A percentile compares a stretch with the other conserved stretches of the same genome.
Conservation (phyloP, 2,329 filamentous ascomycete species). For the Colletotrichum liaoningense region DNA sequence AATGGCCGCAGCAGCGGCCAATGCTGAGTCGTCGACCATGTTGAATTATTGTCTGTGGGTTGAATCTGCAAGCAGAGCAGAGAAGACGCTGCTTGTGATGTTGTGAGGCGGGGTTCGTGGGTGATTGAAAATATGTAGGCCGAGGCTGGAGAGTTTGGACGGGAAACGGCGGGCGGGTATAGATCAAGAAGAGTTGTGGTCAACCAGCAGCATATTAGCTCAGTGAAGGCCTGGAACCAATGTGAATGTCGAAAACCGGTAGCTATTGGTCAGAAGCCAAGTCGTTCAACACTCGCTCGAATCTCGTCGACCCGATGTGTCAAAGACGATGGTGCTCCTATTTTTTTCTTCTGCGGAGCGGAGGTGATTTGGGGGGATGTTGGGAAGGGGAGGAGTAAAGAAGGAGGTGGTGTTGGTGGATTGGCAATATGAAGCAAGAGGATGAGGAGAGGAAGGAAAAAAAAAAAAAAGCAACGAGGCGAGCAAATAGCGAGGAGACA, state of each 20-base stretch:
- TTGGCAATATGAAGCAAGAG: slow-evolving; percentile 17
- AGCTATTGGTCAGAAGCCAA: not conserved
- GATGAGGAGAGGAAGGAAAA: slow-evolving; percentile 7
- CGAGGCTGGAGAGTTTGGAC: slow-evolving; percentile 4
- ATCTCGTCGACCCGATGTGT: slow-evolving; percentile 27
- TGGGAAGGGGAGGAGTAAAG: slow-evolving; percentile 3
- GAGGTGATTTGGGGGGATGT: not conserved
- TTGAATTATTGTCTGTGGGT: slow-evolving; percentile 31
- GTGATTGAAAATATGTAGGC: not conserved
- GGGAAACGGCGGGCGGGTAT: slow-evolving; percentile 22
- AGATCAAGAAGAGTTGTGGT: slow-evolving; percentile 30
- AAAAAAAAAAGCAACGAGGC: slow-evolving; percentile 18
- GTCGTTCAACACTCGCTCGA: slow-evolving; percentile 28
- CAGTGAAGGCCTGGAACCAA: slow-evolving; percentile 32
- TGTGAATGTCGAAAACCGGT: slow-evolving; percentile 23
- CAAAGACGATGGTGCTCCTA: slow-evolving; percentile 11
- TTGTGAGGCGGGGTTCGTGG: not conserved
- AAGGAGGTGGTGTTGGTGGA: slow-evolving; percentile 16
- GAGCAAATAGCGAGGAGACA: slow-evolving; percentile 35
- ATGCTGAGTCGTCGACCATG: slow-evolving; percentile 67
- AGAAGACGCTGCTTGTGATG: not conserved
- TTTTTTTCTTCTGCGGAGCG: slow-evolving; percentile 4
- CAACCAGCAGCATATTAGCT: slow-evolving; percentile 36
- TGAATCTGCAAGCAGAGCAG: slow-evolving; percentile 9
- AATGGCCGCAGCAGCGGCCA: slow-evolving; percentile 65